Conservation (phyloP, 2,329 filamentous ascomycete genomes). For the Orbilia ellipsospora region DNA sequence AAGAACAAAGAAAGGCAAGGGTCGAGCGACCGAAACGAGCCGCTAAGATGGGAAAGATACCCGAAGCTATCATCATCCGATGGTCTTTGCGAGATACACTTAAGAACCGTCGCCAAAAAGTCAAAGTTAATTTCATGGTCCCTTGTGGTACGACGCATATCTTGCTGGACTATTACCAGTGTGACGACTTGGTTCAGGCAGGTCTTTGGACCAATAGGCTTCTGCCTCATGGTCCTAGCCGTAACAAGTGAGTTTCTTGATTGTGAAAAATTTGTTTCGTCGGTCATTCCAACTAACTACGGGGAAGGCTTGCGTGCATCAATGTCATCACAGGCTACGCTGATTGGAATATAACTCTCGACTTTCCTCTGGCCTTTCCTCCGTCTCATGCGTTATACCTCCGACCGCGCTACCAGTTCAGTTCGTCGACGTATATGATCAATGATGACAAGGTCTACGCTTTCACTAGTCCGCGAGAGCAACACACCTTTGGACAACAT, state of each 20-base stretch:
- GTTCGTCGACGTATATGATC: constrained; percentile 30
- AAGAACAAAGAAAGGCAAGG: constrained; percentile 32
- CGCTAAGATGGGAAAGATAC: constrained; percentile 35
- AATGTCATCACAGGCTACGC: constrained; percentile 51
- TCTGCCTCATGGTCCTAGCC: constrained; percentile 16
- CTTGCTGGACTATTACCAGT: constrained; percentile 41
- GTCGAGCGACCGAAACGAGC: constrained; percentile 34
- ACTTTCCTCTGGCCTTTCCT: constrained; percentile 31
- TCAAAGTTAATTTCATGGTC: constrained; percentile 35
- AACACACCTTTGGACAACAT: constrained; percentile 10
- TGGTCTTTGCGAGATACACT: constrained; percentile 42
- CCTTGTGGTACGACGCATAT: constrained; percentile 38
- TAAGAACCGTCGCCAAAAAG: constrained; percentile 34
- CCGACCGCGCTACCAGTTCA: constrained; percentile 32
- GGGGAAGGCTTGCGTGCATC: constrained; percentile 40
- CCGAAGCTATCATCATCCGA: constrained; percentile 43
- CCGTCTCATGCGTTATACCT: constrained; percentile 24
- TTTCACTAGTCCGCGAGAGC: constrained; percentile 31
- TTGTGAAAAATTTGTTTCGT: not conserved
- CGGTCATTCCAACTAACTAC: not conserved
- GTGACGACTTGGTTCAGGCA: constrained; percentile 5
- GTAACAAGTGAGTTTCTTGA: constrained; percentile 26
- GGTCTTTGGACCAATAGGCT: constrained; percentile 16
- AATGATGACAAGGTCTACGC: constrained; percentile 26
- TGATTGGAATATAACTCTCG: constrained; percentile 42